Evolutionary conservation across 495 filamentous ascomycete species (phyloP).

Genomic region (Pseudevernia furfuracea): DNA sequence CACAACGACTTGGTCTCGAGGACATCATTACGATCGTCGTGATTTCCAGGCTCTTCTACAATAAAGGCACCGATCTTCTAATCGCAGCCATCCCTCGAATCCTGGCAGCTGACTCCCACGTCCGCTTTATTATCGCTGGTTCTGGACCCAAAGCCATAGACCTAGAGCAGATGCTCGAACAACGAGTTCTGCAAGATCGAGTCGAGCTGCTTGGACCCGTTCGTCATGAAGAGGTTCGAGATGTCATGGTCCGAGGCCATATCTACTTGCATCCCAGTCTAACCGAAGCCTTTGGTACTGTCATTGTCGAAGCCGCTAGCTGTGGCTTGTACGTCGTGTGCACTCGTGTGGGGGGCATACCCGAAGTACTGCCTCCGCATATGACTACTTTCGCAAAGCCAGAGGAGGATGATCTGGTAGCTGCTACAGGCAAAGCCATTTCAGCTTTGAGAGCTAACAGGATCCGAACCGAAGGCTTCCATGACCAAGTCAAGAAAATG

Average conservation of each 20-base stretch:
- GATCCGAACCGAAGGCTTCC: slow-evolving; percentile 86
- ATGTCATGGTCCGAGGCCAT: slow-evolving; percentile 97
- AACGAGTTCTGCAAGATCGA: slow-evolving; percentile 87
- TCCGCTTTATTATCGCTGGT: slow-evolving; percentile 93
- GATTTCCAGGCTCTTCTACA: slow-evolving; percentile 95
- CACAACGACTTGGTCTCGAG: slow-evolving; percentile 58
- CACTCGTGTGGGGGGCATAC: slow-evolving; percentile 92
- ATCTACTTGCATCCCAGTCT: slow-evolving; percentile 93
- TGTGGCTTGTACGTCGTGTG: slow-evolving; percentile 95
- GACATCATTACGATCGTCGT: slow-evolving; percentile 94
- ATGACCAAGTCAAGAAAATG: slow-evolving; percentile 95
- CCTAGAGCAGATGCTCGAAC: slow-evolving; percentile 94
- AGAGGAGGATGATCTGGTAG: slow-evolving; percentile 84
- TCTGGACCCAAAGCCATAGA: slow-evolving; percentile 96
- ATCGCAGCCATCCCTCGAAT: slow-evolving; percentile 93
- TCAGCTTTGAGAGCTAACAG: slow-evolving; percentile 69
- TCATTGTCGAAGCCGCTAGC: slow-evolving; percentile 91
- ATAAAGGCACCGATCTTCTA: slow-evolving; percentile 93
- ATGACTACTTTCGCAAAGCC: slow-evolving; percentile 94
- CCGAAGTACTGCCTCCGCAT: slow-evolving; percentile 84
- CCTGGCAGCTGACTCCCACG: slow-evolving; percentile 77
- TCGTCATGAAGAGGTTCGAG: slow-evolving; percentile 89
- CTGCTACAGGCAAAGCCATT: slow-evolving; percentile 76
- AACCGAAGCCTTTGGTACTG: slow-evolving; percentile 95
- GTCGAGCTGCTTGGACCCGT: slow-evolving; percentile 88